Base-by-base conservation (phyloP, 108 stramenopile genomes). In the Pseudonitzschia pungens region DNA sequence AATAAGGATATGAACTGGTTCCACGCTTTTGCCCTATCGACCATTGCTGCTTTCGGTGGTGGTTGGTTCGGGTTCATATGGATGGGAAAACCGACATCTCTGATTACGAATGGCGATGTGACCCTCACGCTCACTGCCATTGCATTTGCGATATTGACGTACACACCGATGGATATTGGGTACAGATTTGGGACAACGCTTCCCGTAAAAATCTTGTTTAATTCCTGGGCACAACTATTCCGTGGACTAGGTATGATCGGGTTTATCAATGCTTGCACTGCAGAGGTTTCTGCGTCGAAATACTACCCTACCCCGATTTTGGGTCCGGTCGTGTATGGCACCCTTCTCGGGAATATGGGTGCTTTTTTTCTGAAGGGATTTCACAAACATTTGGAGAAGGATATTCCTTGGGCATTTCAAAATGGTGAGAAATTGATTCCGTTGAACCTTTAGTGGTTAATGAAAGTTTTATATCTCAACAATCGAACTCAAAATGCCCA, bases 31-130 rank as follows among this genome's bases (percentile, higher is more conserved):
- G 64, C 81, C n/a, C 68, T 84, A 32, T 74, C 84, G 20, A 86
- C 81, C 0, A 50, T 91, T 16, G 65, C 77, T 21, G 87, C 74
- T 52, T 94, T 90, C 73, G 85, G 79, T n/a, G 93, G 93, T 18
- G 91, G 87, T 1, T 74, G 76, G 48, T 84, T 94, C 32, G 83
- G 79, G 21, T 82, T 83, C 62, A 42, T 92, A 7, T 89, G 88
- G 83, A 90, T 94, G 93, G 93, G 93, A 31, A 84, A 86, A 57
- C 91, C 91, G 41, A 91, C 89, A 24, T 77, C 86, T 50, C 90
- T 94, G 83, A 65, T 94, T 2, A 27, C 85, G 6, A 85, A 88
- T 62, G 78, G 73, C 2, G 93, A 94, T 75, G 27, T 94, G 21
- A 84, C 80, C 68, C 75, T 89, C 14, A 81, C 83, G 8, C 67